These are phyloP conservation scores for Acacia crassicarpa DNA, from an alignment of 306 rosid species.

Conservation along the genomic window DNA sequence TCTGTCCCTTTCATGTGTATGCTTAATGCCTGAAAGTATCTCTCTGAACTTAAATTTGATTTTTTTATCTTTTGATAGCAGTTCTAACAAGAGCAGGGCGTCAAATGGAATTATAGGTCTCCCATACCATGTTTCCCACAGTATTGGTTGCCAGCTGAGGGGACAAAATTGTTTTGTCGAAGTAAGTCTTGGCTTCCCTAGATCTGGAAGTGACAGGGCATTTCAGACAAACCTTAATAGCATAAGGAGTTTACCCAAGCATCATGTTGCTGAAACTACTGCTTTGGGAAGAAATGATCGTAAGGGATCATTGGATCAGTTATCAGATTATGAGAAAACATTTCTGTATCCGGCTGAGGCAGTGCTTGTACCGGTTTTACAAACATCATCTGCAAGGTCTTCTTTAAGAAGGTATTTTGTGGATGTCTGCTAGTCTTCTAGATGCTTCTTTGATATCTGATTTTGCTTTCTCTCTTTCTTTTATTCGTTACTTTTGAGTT, in stretches of 20 bases:
- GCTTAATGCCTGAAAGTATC: slow-evolving; percentile 21
- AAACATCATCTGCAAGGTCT: slow-evolving; percentile 72
- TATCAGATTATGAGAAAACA: slow-evolving; percentile 61
- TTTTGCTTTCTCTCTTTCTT: slow-evolving; percentile 11
- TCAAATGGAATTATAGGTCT: slow-evolving; percentile 78
- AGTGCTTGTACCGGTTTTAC: slow-evolving; percentile 83
- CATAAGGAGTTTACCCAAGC: slow-evolving; percentile 51
- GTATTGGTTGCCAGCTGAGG: slow-evolving; percentile 77
- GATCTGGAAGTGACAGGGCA: slow-evolving; percentile 54
- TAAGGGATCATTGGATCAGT: slow-evolving; percentile 59
- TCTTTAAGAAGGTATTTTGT: slow-evolving; percentile 78
- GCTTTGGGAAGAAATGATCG: slow-evolving; percentile 63
- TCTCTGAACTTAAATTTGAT: slow-evolving; percentile 23
- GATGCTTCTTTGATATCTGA: slow-evolving; percentile 13
- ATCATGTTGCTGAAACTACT: slow-evolving; percentile 57
- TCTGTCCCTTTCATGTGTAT: slow-evolving; percentile 22
- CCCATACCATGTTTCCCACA: slow-evolving; percentile 76
- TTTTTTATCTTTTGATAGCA: slow-evolving; percentile 34
- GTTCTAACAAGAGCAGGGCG: slow-evolving; percentile 71
- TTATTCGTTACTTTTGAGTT: slow-evolving; percentile 5
- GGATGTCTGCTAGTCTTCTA: neutral
- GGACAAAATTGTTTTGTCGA: slow-evolving; percentile 89
- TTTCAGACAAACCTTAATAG: slow-evolving; percentile 49
- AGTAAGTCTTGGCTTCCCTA: slow-evolving; percentile 84
- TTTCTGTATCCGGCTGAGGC: slow-evolving; percentile 92